phyloP scores from a whole-genome alignment of 176 grass and related monocot species.

The Musa acuminata region DNA sequence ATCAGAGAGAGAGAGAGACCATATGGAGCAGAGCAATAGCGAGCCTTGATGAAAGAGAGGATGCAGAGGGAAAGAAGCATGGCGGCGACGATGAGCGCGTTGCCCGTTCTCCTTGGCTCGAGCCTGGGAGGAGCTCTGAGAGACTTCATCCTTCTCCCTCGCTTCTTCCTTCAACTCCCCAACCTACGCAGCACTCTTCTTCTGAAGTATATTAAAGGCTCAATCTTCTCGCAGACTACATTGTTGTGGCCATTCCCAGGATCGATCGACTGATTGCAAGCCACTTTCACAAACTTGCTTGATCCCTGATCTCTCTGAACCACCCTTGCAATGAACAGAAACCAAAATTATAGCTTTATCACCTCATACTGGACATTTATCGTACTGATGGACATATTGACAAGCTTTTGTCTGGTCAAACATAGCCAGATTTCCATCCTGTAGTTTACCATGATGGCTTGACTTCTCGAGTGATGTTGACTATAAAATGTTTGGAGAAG shows the following conservation, averaged over 20 bases:
- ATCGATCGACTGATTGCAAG: neutral
- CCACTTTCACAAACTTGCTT: neutral
- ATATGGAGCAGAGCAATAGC: conserved; percentile 43
- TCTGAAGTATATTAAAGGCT: neutral
- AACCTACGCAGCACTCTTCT: neutral
- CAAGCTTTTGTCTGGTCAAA: too few species aligned
- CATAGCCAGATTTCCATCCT: too few species aligned
- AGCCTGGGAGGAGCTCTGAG: conserved; percentile 32
- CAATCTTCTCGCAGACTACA: neutral
- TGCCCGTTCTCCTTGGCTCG: conserved; percentile 44
- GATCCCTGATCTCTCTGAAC: neutral
- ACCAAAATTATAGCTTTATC: too few species aligned
- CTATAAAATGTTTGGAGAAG: neutral
- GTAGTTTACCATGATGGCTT: neutral
- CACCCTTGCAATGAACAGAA: neutral
- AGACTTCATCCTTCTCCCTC: conserved; percentile 38
- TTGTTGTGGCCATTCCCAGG: neutral
- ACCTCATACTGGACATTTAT: too few species aligned
- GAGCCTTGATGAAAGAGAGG: conserved; percentile 47
- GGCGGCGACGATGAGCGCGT: conserved; percentile 47
- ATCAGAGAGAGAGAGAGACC: neutral
- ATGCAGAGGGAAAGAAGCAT: conserved; percentile 51
- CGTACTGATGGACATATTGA: too few species aligned
- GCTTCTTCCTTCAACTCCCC: neutral
- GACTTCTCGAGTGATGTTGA: neutral